These are phyloP conservation scores for Chenopodium formosanum DNA, from an alignment of 148 eudicot species.

Conservation along the genomic window DNA sequence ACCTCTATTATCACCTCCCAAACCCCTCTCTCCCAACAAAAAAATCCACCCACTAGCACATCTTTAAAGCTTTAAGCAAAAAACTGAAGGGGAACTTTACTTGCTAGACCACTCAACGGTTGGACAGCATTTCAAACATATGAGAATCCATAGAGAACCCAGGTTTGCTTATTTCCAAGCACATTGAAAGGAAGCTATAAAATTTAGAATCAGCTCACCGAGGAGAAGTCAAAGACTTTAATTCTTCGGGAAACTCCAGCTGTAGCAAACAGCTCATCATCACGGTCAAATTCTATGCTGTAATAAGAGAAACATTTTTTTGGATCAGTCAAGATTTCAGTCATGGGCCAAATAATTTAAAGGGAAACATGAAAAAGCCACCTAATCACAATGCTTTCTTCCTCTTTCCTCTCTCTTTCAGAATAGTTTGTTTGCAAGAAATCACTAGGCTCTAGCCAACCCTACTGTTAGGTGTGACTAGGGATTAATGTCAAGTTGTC, in stretches of 20 bases:
- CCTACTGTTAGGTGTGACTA: background rate
- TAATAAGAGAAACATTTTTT: conserved; percentile 21
- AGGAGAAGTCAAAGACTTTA: conserved; percentile 64
- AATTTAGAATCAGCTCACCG: conserved; percentile 40
- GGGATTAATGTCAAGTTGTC: background rate
- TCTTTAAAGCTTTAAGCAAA: background rate
- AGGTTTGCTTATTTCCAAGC: background rate
- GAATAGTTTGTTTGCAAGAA: background rate
- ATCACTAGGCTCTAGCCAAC: background rate
- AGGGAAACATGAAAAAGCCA: background rate
- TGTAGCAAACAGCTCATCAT: conserved; percentile 69
- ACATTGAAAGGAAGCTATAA: background rate
- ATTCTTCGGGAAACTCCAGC: conserved; percentile 67
- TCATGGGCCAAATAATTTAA: conserved; percentile 4
- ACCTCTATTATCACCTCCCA: too few relatives aligned
- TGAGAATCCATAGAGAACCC: background rate
- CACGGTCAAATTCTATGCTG: conserved; percentile 73
- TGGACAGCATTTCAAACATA: background rate
- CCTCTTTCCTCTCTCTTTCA: too few relatives aligned
- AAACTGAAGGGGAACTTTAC: background rate
- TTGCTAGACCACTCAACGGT: background rate
- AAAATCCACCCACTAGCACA: background rate
- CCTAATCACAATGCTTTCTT: too few relatives aligned
- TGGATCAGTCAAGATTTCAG: background rate
- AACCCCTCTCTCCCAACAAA: background rate